phyloP scores from a whole-genome alignment of 169 alveolate species.

The Cryptosporidium parvum region DNA sequence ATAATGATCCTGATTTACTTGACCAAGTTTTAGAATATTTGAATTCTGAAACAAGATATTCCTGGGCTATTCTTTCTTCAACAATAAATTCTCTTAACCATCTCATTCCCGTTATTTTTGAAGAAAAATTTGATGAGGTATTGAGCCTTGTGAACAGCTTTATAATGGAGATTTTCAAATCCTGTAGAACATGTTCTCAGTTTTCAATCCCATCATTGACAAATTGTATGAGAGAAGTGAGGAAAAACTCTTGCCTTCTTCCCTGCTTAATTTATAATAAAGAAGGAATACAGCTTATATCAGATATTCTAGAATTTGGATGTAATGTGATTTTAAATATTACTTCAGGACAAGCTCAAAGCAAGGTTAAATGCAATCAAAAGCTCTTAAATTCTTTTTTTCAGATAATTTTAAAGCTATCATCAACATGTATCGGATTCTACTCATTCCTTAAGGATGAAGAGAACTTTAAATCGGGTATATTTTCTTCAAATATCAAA shows the following conservation, averaged over 20 bases:
- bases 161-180: slow-evolving; percentile 18
- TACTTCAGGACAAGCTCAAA: slow-evolving; percentile 19
- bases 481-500: neutral
- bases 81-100: slow-evolving; percentile 22
- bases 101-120: slow-evolving; percentile 27
- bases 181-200: slow-evolving; percentile 11
- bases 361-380: neutral
- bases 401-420: slow-evolving; percentile 35
- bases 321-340: slow-evolving; percentile 40
- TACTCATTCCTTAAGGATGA: slow-evolving; percentile 1
- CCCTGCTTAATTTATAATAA: slow-evolving; percentile 38
- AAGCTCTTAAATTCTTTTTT: slow-evolving; percentile 7
- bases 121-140: slow-evolving; percentile 8
- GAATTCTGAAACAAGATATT: slow-evolving; percentile 3
- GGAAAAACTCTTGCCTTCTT: neutral
- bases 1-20: neutral
- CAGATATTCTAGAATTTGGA: slow-evolving; percentile 44
- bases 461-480: neutral
- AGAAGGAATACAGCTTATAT: slow-evolving; percentile 29
- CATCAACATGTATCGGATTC: slow-evolving; percentile 54
- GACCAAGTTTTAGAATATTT: slow-evolving; percentile 19
- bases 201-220: slow-evolving; percentile 41
- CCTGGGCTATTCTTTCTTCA: slow-evolving; percentile 35
- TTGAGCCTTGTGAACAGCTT: slow-evolving; percentile 5
- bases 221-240: slow-evolving; percentile 12